These are phyloP conservation scores for Sporothrix euskadiensis DNA, from an alignment of 2,329 filamentous ascomycete genomes.

Conservation along the genomic window DNA sequence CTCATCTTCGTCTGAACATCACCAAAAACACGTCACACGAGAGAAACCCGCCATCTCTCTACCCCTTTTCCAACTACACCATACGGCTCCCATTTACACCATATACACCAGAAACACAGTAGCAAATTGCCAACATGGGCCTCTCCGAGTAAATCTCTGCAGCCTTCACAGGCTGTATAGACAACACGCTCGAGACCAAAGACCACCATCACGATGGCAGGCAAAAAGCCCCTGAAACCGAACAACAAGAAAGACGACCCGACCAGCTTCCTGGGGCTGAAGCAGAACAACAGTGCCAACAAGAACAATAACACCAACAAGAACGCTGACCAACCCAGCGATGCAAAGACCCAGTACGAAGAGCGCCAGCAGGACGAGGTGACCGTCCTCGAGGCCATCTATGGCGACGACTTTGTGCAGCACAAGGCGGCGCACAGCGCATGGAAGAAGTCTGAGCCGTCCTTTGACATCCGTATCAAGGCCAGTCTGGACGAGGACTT, in stretches of 20 bases:
- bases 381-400: constrained; percentile 82
- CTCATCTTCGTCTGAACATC: constrained; percentile 18
- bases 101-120: background rate
- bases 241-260: constrained; percentile 43
- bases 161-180: constrained; percentile 53
- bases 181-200: constrained; percentile 31
- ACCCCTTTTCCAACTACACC: background rate
- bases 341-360: constrained; percentile 65
- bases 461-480: constrained; percentile 78
- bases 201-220: constrained; percentile 49
- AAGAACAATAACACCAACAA: background rate
- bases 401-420: constrained; percentile 81
- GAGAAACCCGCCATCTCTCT: background rate
- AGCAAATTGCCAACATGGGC: constrained; percentile 42
- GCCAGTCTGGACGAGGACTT: constrained; percentile 72
- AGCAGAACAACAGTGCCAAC: constrained; percentile 33
- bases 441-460: constrained; percentile 88
- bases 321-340: constrained; percentile 37
- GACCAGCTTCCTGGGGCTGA: constrained; percentile 55
- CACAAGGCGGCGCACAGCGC: constrained; percentile 69
- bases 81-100: background rate
- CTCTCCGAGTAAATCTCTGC: constrained; percentile 50
- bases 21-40: constrained; percentile 23
- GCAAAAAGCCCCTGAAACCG: constrained; percentile 51
- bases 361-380: constrained; percentile 87